Percentiles rank a stretch among this genome's conserved stretches.
phyloP scores from a whole-genome alignment of 768 basidiomycete species.

The Filobasidium floriforme region DNA sequence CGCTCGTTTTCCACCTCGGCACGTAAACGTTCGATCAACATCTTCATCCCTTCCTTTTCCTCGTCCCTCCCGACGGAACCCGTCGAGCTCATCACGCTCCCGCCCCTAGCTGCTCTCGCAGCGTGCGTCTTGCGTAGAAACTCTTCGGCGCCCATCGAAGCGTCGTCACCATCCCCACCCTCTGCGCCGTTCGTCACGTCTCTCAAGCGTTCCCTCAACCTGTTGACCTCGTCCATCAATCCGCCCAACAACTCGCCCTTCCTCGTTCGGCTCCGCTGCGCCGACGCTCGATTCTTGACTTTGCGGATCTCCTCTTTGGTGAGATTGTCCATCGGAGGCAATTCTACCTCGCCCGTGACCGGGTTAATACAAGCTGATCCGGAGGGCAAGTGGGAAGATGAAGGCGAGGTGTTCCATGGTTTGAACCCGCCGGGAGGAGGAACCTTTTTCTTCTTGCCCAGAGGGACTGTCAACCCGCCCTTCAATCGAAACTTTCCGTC shows the following conservation, averaged over 20 bases:
- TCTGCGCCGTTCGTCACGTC: conserved; percentile 7
- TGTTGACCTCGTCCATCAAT: conserved; percentile 18
- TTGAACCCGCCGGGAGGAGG: conserved; percentile 21
- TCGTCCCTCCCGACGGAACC: conserved; percentile 7
- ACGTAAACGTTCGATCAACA: conserved; percentile 19
- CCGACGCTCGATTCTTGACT: conserved; percentile 24
- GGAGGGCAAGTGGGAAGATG: conserved; percentile 23
- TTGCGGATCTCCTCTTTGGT: conserved; percentile 27
- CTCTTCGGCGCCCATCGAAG: conserved; percentile 8
- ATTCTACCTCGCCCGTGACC: conserved; percentile 23
- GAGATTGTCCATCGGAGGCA: conserved; percentile 20
- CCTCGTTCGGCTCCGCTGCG: conserved; percentile 20
- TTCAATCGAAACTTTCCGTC: not conserved
- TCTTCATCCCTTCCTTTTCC: conserved; percentile 20
- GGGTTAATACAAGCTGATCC: conserved; percentile 24
- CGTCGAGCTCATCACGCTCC: not conserved
- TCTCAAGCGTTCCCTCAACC: conserved; percentile 20
- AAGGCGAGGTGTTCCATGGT: conserved; percentile 25
- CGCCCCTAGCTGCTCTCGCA: not conserved
- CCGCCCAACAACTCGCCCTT: conserved; percentile 19
- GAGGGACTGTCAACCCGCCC: not conserved
- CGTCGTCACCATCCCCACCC: conserved; percentile 7
- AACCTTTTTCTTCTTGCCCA: conserved; percentile 18
- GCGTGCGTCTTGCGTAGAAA: conserved; percentile 2
- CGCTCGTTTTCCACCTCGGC: conserved; percentile 15